Evolutionary conservation across 768 basidiomycete genomes (phyloP).

Genomic region (Pseudohyphozyma bogoriensis): DNA sequence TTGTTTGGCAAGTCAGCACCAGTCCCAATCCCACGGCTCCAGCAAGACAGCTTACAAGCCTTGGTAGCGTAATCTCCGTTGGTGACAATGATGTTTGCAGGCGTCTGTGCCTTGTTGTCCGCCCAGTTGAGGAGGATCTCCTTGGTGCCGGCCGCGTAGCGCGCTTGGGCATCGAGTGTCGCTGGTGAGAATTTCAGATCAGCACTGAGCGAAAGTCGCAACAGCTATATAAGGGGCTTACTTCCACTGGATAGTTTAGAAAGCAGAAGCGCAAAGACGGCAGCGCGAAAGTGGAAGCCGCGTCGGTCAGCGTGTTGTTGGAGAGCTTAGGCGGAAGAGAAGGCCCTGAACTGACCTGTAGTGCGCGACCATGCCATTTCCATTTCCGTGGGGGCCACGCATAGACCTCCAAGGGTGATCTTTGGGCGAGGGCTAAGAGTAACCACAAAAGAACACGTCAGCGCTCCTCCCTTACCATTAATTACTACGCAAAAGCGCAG

Average conservation of each 20-base stretch:
- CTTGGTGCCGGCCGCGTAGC: constrained; percentile 66
- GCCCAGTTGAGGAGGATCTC: constrained; percentile 65
- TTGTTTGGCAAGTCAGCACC: too few species aligned
- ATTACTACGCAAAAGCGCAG: neutral
- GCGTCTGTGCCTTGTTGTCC: constrained; percentile 54
- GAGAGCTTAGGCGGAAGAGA: too few species aligned
- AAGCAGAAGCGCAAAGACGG: too few species aligned
- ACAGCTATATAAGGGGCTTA: too few species aligned
- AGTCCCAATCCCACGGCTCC: too few species aligned
- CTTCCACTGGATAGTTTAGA: too few species aligned
- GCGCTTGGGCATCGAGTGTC: constrained; percentile 71
- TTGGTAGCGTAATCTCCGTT: constrained; percentile 23
- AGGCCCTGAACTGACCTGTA: neutral
- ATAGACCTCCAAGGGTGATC: constrained; percentile 78
- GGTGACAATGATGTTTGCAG: constrained; percentile 59
- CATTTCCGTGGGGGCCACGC: constrained; percentile 66
- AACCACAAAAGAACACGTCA: neutral
- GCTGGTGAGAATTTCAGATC: neutral
- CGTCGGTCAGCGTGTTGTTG: too few species aligned
- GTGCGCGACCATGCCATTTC: constrained; percentile 60
- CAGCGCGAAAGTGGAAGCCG: too few species aligned
- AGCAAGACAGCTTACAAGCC: too few species aligned
- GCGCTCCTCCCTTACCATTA: too few species aligned
- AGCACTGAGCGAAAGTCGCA: neutral
- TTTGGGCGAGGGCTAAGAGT: constrained; percentile 65